Conservation (phyloP, 2,329 filamentous ascomycete genomes). For the Gremmenia infestans region DNA sequence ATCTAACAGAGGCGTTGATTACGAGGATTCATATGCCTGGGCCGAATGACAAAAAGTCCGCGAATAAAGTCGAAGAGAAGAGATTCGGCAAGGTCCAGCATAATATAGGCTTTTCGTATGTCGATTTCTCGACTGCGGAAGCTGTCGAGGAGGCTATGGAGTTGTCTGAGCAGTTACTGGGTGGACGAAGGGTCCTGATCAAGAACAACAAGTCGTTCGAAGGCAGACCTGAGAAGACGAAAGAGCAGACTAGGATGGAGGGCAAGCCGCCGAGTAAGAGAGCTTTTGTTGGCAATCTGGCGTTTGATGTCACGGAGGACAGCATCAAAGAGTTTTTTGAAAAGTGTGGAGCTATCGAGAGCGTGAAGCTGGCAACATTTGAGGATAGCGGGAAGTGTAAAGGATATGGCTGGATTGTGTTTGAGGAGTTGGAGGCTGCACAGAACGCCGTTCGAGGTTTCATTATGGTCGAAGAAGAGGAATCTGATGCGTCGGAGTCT, state of each 20-base stretch:
- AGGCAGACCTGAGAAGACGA: slow-evolving; percentile 71
- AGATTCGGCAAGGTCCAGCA: slow-evolving; percentile 27
- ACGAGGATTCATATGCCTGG: slow-evolving; percentile 62
- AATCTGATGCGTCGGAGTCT: slow-evolving; percentile 30
- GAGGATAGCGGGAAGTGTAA: slow-evolving; percentile 98
- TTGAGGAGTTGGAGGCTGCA: slow-evolving; percentile 72
- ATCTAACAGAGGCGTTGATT: slow-evolving; percentile 65
- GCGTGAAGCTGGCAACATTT: slow-evolving; percentile 88
- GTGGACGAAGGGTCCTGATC: slow-evolving; percentile 78
- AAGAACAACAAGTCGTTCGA: slow-evolving; percentile 89
- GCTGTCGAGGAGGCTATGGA: slow-evolving; percentile 70
- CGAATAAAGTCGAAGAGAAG: slow-evolving; percentile 29
- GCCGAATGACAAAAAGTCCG: slow-evolving; percentile 38
- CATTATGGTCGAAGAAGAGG: slow-evolving; percentile 58
- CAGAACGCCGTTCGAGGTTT: slow-evolving; percentile 77
- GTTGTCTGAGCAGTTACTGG: slow-evolving; percentile 77
- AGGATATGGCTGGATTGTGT: slow-evolving; percentile 93
- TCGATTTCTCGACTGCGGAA: slow-evolving; percentile 73
- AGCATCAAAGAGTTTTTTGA: slow-evolving; percentile 75
- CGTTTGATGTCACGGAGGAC: slow-evolving; percentile 77
- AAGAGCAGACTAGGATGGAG: slow-evolving; percentile 27
- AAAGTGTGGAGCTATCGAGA: slow-evolving; percentile 77
- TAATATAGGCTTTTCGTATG: slow-evolving; percentile 95
- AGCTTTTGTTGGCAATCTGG: slow-evolving; percentile 87
- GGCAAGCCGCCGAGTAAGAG: slow-evolving; percentile 67